Base-by-base conservation (phyloP, 495 filamentous ascomycete species). In the Trichoderma reesei region DNA sequence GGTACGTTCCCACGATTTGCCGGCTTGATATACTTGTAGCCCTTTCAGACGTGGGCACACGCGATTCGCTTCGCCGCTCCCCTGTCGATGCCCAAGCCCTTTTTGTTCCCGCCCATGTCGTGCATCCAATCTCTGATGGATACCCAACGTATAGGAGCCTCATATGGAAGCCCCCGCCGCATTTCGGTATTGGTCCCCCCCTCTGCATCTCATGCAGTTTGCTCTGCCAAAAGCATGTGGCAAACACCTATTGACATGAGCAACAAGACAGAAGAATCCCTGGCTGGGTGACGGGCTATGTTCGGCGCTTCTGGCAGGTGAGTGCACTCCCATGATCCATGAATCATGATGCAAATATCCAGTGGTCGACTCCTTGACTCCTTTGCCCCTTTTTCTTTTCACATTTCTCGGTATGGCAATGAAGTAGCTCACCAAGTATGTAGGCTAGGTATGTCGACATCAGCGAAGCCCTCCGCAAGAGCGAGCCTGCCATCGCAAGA, bases 291-390 rank as follows among this genome's bases (percentile, higher is more conserved):
- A 87, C 85, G 67, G 91, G 92, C 68, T 99, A 97, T 73, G 94
- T 98, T 48, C 88, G 94, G 61, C 83, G 94, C 33, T 99, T 99
- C 74, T 99, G 94, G 94, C 94, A 99, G 88, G 94, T 93, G 74
- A 44, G 69, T 74, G 64, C 34, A 41, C 51, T 61, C 37, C 38
- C 31, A 64, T 9, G 26, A 36, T 65, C 26, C n/a, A 62, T 10
- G 3, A 13, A 7, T 36, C 26, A 26, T 26, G 26, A 26, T 26
- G 26, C 26, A 26, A 26, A 26, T 26, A 26, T 26, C 26, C 26
- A 41, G 16, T 41, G 14, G 11, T 42, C 9, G 11, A 11, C 14
- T 14, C 20, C 8, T 60, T n/a, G 9, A 26, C 26, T 26, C 1
- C 26, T 26, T 26, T 26, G 26, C 26, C 42, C 18, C 44, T 2